Base-by-base conservation (phyloP, 1,284 basidiomycete genomes). In the Takashimella tepidaria region DNA sequence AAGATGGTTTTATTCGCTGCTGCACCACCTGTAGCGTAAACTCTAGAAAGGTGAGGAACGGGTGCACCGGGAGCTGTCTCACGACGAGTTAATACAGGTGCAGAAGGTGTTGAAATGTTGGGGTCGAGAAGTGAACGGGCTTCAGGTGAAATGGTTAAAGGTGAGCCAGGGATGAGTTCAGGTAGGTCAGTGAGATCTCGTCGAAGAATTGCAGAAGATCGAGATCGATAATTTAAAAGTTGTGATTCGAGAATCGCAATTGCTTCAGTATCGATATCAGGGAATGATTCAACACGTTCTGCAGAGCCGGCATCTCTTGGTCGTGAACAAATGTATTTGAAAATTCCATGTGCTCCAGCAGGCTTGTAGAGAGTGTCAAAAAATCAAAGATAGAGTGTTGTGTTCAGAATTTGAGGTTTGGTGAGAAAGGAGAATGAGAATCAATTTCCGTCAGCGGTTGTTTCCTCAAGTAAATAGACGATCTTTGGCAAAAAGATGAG, bases 171-270 rank as follows among this genome's bases (percentile, higher is more conserved):
- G 16, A 37, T 37, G 16, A 37, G 31, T 8, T 8, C 8, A 37
- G 31, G 31, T 37, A 16, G 31, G 16, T 37, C 31, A 86, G 82
- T 43, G 83, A 83, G 55, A 81, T 81, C 74, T 8, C 31, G 31
- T 37, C 31, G 31, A 86, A 90, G 55, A 83, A 90, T 66, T 19
- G 67, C 58, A 16, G 60, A 55, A 8, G 67, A 65, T 16, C 72
- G 62, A 11, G 66, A 60, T 23, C 63, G 59, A 55, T 72, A 73
- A 49, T 69, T 70, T 53, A 92, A 78, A 68, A 92, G 83, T 67
- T 93, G 90, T 0, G 88, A 89, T 72, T 91, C 87, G 59, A 93
- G 78, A 59, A 93, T 88, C 4, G 88, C 85, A n/a, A 87, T 82
- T 3, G 88, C 84, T 68, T 90, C 87, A 4, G 80, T 78, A 13